Percentiles rank a stretch among this genome's conserved stretches.
Evolutionary conservation across 2,329 filamentous ascomycete genomes (phyloP).

Genomic region (Dactylella cylindrospora): DNA sequence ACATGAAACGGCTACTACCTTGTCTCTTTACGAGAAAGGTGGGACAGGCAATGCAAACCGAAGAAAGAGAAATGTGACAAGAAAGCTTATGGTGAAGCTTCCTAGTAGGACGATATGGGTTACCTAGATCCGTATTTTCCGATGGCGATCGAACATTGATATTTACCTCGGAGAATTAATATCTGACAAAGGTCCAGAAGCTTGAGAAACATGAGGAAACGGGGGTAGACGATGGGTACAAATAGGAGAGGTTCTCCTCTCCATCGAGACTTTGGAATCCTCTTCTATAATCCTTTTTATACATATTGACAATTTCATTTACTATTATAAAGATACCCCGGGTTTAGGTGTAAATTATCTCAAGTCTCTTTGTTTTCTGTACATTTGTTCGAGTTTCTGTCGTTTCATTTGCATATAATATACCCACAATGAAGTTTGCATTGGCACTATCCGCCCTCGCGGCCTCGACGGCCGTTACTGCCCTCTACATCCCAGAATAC

Average conservation of each 20-base stretch:
- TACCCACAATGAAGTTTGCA: slow-evolving; percentile 32
- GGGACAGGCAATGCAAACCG: too few species aligned
- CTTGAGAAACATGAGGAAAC: too few species aligned
- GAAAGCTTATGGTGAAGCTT: too few species aligned
- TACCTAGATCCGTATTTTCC: slow-evolving; percentile 33
- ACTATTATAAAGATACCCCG: slow-evolving; percentile 14
- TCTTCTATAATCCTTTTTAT: background rate
- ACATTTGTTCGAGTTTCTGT: background rate
- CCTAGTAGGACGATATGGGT: background rate
- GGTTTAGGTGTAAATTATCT: slow-evolving; percentile 3
- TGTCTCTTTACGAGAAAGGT: too few species aligned
- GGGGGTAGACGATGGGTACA: too few species aligned
- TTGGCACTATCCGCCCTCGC: slow-evolving; percentile 27
- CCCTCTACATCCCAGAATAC: slow-evolving; percentile 38
- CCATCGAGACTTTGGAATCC: background rate
- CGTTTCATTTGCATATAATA: background rate
- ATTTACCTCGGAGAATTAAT: slow-evolving; percentile 16
- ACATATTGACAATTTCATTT: background rate
- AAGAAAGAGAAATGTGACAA: too few species aligned
- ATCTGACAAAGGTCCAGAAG: slow-evolving; percentile 3
- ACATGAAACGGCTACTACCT: too few species aligned
- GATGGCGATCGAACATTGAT: slow-evolving; percentile 16
- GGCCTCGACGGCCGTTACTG: slow-evolving; percentile 32
- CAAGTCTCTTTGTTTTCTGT: background rate
- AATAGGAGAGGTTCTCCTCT: slow-evolving; percentile 10